Base-by-base conservation (phyloP, 108 stramenopile species). In the Ochromonas danica region DNA sequence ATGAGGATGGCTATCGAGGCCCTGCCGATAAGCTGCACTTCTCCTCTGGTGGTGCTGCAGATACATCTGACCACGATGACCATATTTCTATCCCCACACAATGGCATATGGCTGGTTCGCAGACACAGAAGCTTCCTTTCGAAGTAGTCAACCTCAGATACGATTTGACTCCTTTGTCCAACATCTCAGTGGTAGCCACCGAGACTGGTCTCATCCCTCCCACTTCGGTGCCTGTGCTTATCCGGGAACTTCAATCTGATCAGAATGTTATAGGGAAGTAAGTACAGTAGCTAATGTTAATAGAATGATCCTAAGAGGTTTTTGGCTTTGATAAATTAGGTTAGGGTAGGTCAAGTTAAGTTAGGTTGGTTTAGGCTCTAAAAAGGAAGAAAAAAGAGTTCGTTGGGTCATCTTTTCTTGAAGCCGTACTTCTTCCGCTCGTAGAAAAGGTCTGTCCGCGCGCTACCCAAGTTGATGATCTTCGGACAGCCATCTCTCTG, bases 131-230 rank as follows among this genome's bases (percentile, higher is more conserved):
- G 6, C 3, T 36, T 6, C 63, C 63, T 6, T 67, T 35, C 25
- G 63, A 85, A 75, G 72, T 93, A 28, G 81, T 96, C 39, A 96
- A 97, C 85, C 84, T 97, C 33, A 85, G 92, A 77, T 99, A 95
- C 85, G 97, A 98, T 87, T 86, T 99, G 60, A 98, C 98, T 3
- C 96, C 96, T 3, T 80, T 93, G n/a, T 89, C 92, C 42, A 93
- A 94, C 79, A 94, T 99, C 40, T 93, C 92, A 71, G 94, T 94
- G 10, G 93, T 98, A 43, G 93, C 97, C 17, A 97, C 98, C 0
- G 98, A 99, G 80, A 88, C 94, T 28, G 98, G 98, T 31, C 93
- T 98, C 80, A 84, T 99, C 39, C 98, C 98, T 17, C 93, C 96
- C 1, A 93, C 95, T 2, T 94, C 93, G 81, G 93, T 96, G 30